phyloP scores from a whole-genome alignment of 23 red algal genomes.

The Pyropia haitanensis region DNA sequence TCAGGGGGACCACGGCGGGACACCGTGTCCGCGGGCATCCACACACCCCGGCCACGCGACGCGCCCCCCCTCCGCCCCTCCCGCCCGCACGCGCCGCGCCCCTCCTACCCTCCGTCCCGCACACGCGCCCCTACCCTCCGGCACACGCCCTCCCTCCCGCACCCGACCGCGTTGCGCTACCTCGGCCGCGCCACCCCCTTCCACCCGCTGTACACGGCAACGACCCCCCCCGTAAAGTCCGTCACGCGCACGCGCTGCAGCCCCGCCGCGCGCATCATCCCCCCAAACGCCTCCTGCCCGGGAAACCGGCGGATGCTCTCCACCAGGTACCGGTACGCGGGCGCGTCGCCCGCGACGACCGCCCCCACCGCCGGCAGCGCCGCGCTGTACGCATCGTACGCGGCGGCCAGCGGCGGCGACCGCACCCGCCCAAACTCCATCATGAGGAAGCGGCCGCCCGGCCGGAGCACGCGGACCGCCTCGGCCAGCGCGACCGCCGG shows the following conservation, averaged over 20 bases:
- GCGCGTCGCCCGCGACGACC: constrained; percentile 50
- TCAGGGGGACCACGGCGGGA: too few species aligned
- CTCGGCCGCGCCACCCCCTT: constrained; percentile 3
- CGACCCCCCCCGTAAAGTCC: constrained; percentile 61
- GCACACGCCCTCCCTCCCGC: too few species aligned
- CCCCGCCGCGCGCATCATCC: constrained; percentile 59
- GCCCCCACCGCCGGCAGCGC: constrained; percentile 70
- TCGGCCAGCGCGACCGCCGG: constrained; percentile 52
- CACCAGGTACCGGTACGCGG: constrained; percentile 81
- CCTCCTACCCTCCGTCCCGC: too few species aligned
- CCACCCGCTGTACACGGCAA: constrained; percentile 69
- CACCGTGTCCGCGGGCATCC: too few species aligned
- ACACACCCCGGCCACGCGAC: too few species aligned
- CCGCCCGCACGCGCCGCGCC: too few species aligned
- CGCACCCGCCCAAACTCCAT: constrained; percentile 78
- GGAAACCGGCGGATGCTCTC: constrained; percentile 94
- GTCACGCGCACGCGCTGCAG: constrained; percentile 40
- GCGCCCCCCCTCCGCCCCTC: too few species aligned
- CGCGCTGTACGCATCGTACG: constrained; percentile 78
- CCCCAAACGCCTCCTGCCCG: constrained; percentile 35
- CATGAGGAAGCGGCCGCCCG: constrained; percentile 90
- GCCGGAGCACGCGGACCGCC: constrained; percentile 78
- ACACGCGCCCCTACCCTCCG: too few species aligned
- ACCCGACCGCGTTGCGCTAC: too few species aligned
- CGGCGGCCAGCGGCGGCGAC: constrained; percentile 12